Evolutionary conservation across 345 rosid species (phyloP).

Genomic region (Stellera chamaejasme): DNA sequence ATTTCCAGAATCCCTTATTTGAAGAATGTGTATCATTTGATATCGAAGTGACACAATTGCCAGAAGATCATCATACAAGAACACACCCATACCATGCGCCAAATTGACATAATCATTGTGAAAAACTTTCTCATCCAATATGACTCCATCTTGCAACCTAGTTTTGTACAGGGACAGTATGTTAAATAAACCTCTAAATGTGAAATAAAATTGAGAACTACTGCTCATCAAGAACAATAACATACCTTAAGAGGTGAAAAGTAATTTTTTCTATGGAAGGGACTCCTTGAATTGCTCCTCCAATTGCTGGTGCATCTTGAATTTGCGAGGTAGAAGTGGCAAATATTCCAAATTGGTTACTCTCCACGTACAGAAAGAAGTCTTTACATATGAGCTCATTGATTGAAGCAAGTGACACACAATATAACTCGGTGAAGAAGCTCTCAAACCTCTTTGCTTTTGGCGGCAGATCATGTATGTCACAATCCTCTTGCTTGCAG

Average conservation of each 20-base stretch:
- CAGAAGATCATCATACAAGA: constrained; percentile 82
- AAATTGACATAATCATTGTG: constrained; percentile 73
- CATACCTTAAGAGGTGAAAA: constrained; percentile 65
- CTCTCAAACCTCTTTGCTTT: constrained; percentile 73
- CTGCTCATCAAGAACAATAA: not conserved
- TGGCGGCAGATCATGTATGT: constrained; percentile 43
- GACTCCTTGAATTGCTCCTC: constrained; percentile 72
- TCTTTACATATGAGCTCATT: constrained; percentile 87
- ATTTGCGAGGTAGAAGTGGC: constrained; percentile 85
- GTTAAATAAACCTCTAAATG: no score
- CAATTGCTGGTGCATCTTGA: constrained; percentile 64
- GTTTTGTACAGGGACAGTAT: not conserved
- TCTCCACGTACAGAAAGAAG: constrained; percentile 71
- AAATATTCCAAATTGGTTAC: constrained; percentile 67
- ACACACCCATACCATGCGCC: constrained; percentile 75
- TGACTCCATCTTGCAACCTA: constrained; percentile 83
- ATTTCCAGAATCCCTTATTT: constrained; percentile 82
- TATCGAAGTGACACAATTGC: constrained; percentile 80
- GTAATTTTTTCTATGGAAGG: constrained; percentile 84
- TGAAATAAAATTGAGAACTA: no score
- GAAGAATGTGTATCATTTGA: constrained; percentile 84
- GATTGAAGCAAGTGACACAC: constrained; percentile 64
- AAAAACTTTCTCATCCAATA: constrained; percentile 79
- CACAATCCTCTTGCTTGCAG: constrained; percentile 44
- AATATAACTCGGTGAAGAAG: constrained; percentile 71